Evolutionary conservation across 2,329 filamentous ascomycete species (phyloP).

Genomic region (Ilyonectria robusta): DNA sequence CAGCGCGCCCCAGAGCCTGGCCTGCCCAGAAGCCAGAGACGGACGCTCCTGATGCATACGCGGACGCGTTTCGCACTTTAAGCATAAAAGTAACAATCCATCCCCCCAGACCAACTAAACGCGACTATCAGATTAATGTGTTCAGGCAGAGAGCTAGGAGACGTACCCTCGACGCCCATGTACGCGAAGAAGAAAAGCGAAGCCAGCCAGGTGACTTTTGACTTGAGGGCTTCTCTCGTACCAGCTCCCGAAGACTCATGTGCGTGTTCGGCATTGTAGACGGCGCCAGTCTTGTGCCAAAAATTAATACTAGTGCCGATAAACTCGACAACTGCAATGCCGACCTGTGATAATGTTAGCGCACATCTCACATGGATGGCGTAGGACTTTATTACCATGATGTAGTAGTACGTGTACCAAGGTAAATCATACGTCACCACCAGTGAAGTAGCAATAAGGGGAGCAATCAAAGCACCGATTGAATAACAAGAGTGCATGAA

Average conservation of each 20-base stretch:
- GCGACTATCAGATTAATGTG: slow-evolving; percentile 20
- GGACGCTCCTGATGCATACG: slow-evolving; percentile 79
- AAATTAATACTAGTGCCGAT: slow-evolving; percentile 66
- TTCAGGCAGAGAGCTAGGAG: too few relatives aligned
- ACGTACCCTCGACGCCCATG: slow-evolving; percentile 75
- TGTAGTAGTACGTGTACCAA: slow-evolving; percentile 80
- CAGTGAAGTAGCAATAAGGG: slow-evolving; percentile 77
- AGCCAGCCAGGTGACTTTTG: slow-evolving; percentile 74
- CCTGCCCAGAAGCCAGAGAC: slow-evolving; percentile 87
- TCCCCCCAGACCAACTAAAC: slow-evolving; percentile 74
- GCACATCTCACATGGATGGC: slow-evolving; percentile 30
- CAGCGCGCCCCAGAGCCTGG: slow-evolving; percentile 76
- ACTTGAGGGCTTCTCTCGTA: slow-evolving; percentile 57
- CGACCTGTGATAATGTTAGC: slow-evolving; percentile 50
- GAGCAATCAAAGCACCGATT: slow-evolving; percentile 73
- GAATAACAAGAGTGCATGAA: slow-evolving; percentile 77
- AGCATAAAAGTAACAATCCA: slow-evolving; percentile 90
- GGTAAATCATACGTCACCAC: slow-evolving; percentile 70
- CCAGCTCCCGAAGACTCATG: slow-evolving; percentile 49
- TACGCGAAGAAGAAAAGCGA: slow-evolving; percentile 80
- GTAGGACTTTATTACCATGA: slow-evolving; percentile 68
- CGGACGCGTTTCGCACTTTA: slow-evolving; percentile 73
- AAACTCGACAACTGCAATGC: slow-evolving; percentile 69
- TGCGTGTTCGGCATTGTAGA: slow-evolving; percentile 62
- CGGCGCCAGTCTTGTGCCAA: slow-evolving; percentile 70